Conservation (phyloP, 768 basidiomycete species). For the Coprinopsis sp. region DNA sequence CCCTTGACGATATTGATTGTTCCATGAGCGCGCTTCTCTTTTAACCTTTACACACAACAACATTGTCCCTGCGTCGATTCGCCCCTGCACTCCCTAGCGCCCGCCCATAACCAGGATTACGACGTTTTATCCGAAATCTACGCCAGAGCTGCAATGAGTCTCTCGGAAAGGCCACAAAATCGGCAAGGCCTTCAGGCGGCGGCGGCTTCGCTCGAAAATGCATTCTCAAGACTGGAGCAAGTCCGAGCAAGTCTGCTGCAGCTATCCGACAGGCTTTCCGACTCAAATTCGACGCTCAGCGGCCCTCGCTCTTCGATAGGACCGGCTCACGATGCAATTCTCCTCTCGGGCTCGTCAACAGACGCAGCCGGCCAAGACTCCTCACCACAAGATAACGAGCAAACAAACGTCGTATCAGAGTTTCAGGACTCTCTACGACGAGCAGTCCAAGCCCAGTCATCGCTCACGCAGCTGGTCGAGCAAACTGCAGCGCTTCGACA, state of each 20-base stretch:
- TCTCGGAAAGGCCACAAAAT: constrained; percentile 13
- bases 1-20: too few species aligned
- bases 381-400: background rate
- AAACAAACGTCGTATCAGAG: constrained; percentile 1
- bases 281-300: constrained; percentile 11
- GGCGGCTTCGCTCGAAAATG: constrained; percentile 50
- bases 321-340: constrained; percentile 36
- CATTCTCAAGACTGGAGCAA: constrained; percentile 50
- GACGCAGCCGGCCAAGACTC: constrained; percentile 8
- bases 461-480: constrained; percentile 6
- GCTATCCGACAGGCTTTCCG: constrained; percentile 33
- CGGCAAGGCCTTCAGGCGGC: constrained; percentile 39
- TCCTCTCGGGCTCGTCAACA: constrained; percentile 22
- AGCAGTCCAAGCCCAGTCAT: constrained; percentile 1
- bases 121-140: too few species aligned
- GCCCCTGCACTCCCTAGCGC: too few species aligned
- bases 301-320: constrained; percentile 27
- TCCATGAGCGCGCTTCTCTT: too few species aligned
- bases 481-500: constrained; percentile 3
- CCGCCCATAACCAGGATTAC: too few species aligned
- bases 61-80: constrained; percentile 7
- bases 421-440: constrained; percentile 6
- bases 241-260: constrained; percentile 48
- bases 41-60: too few species aligned
- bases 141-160: constrained; percentile 7